phyloP scores from a whole-genome alignment of 1,139 yeast genomes.

The Debaryomycetaceae sp. region DNA sequence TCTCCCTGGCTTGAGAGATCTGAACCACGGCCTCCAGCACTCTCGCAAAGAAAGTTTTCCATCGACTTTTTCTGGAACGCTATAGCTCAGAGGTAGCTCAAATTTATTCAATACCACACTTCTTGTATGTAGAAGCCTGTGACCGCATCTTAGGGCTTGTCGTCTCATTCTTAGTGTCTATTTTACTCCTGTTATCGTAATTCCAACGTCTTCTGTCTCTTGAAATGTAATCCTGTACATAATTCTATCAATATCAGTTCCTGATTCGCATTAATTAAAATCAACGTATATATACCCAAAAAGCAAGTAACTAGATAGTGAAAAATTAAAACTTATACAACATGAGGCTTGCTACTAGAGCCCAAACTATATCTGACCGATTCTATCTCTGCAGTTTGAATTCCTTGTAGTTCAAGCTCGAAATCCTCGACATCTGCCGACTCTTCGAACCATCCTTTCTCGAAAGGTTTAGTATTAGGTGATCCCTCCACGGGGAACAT shows the following conservation, averaged over 20 bases:
- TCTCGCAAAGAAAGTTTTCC: conserved; percentile 15
- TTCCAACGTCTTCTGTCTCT: not conserved
- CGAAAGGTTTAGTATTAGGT: conserved; percentile 49
- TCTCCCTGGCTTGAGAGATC: conserved; percentile 26
- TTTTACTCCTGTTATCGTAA: too few relatives aligned
- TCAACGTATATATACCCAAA: not conserved
- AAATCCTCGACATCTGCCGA: conserved; percentile 61
- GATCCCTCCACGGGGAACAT: conserved; percentile 60
- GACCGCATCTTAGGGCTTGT: too few relatives aligned
- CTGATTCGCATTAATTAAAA: not conserved
- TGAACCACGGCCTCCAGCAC: conserved; percentile 25
- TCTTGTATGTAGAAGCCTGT: too few relatives aligned
- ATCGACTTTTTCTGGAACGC: conserved; percentile 10
- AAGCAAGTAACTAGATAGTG: not conserved
- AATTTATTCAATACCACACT: conserved; percentile 1
- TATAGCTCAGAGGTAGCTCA: conserved; percentile 15
- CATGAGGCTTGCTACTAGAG: not conserved
- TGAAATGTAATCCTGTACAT: not conserved
- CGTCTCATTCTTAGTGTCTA: too few relatives aligned
- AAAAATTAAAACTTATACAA: not conserved
- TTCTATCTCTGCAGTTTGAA: conserved; percentile 19
- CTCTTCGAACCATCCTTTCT: conserved; percentile 65
- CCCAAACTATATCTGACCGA: conserved; percentile 11
- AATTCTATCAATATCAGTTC: not conserved
- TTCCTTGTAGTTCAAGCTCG: conserved; percentile 41